Evolutionary conservation across 148 eudicot species (phyloP).

Genomic region (Rhododendron molle): DNA sequence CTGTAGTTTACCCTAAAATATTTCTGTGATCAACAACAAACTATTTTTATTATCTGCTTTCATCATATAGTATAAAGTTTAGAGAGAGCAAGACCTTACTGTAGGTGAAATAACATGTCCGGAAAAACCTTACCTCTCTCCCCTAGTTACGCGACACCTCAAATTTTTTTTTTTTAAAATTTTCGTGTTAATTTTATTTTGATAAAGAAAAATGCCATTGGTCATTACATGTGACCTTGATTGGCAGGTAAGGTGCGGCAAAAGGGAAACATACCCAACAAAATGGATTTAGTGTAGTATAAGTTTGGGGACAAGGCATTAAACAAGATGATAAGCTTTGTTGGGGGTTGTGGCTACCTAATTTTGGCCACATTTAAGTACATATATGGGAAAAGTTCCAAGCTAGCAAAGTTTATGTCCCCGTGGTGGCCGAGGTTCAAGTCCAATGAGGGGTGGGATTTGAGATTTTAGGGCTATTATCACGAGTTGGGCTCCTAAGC

Average conservation of each 20-base stretch:
- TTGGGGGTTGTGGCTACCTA: not conserved
- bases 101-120: not conserved
- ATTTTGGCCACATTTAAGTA: not conserved
- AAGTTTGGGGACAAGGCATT: not conserved
- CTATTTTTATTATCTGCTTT: not conserved
- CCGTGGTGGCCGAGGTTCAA: too few relatives aligned
- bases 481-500: not conserved
- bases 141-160: not conserved
- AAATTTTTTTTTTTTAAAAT: not conserved
- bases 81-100: not conserved
- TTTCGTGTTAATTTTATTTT: too few relatives aligned
- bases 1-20: too few relatives aligned
- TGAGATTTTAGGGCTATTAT: too few relatives aligned
- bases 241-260: not conserved
- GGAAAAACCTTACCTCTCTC: not conserved
- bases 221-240: not conserved
- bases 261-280: not conserved
- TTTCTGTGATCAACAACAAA: not conserved
- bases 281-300: not conserved
- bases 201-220: not conserved
- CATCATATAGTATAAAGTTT: not conserved
- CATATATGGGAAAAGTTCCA: not conserved
- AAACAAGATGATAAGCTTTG: not conserved
- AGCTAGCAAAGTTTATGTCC: too few relatives aligned
- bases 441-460: too few relatives aligned